Base-by-base conservation (phyloP, 2,329 filamentous ascomycete genomes). In the Ophioceras dolichostomum region DNA sequence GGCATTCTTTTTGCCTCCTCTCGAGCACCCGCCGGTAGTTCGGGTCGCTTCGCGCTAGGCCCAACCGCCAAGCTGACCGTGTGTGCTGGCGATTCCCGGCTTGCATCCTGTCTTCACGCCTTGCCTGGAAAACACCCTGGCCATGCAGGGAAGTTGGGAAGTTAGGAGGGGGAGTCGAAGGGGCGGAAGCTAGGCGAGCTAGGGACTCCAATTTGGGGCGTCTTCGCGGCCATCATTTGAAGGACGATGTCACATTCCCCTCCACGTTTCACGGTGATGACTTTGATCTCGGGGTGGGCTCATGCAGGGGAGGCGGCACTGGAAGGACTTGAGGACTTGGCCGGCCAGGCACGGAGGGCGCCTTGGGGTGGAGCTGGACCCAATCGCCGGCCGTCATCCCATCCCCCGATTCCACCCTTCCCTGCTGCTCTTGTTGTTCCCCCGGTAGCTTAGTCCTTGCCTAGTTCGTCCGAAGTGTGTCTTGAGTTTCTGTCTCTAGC, bases 231-330 rank as follows among this genome's bases (percentile, higher is more conserved):
- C 22, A 26, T 26, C 7, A 8, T 26, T 26, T 26, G 12, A 7
- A 26, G 22, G 7, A 26, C 22, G 12, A 12, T 12, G 22, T 26
- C 22, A 26, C 22, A 26, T 26, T 26, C 22, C 7, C 7, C 32
- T 24, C 32, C 32, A 34, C 32, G 32, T 34, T 34, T 34, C 32
- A 34, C 20, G 10, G 19, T 22, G 19, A 34, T 34, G 32, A 34
- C 17, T 34, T 34, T 22, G 32, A 22, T 22, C n/a, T 10, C 32
- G 19, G 18, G 32, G 32, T 19, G 13, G 32, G 18, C 20, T 34
- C 32, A 34, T 34, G 32, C 32, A 24, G 20, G 32, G 32, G 32
- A 24, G 22, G 22, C 22, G 22, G 8, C 22, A 26, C 22, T 26
- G 22, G 12, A 12, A 26, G n/a, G n/a, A n/a, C n/a, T 26, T 26